Evolutionary conservation across 306 rosid species (phyloP).

Genomic region (Carpinus fangiana): DNA sequence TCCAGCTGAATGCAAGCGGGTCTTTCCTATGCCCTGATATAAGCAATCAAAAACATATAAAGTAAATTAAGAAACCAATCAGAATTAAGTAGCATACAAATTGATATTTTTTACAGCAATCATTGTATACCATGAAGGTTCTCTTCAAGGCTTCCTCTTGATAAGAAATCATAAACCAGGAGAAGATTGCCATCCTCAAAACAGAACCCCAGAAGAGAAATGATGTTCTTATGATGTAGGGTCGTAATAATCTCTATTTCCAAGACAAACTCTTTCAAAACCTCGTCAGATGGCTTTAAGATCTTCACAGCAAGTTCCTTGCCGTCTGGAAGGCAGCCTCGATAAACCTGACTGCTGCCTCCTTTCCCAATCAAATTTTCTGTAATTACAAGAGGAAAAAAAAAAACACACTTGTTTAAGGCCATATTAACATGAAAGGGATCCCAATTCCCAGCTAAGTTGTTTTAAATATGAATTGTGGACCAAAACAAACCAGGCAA

Average conservation of each 20-base stretch:
- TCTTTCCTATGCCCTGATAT: constrained; percentile 64
- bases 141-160: constrained; percentile 98
- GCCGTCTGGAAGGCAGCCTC: constrained; percentile 85
- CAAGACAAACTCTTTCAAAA: constrained; percentile 66
- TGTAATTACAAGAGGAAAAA: constrained; percentile 41
- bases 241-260: constrained; percentile 91
- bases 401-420: not conserved
- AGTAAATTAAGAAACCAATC: constrained; percentile 7
- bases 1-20: constrained; percentile 71
- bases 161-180: constrained; percentile 85
- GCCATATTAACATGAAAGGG: constrained; percentile 3
- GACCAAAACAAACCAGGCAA: constrained; percentile 57
- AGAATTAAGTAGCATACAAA: not conserved
- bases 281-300: constrained; percentile 82
- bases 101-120: not conserved
- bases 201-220: constrained; percentile 90
- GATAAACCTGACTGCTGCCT: constrained; percentile 87
- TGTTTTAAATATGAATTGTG: constrained; percentile 15
- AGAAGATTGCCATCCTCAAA: constrained; percentile 80
- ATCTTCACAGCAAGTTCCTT: constrained; percentile 94
- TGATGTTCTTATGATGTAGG: constrained; percentile 78
- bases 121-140: constrained; percentile 69
- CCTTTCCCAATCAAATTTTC: constrained; percentile 92
- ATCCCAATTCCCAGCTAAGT: not conserved
- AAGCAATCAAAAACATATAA: constrained; percentile 22